Conservation (phyloP, 2,329 filamentous ascomycete genomes). For the Scleromitrula shiraiana region DNA sequence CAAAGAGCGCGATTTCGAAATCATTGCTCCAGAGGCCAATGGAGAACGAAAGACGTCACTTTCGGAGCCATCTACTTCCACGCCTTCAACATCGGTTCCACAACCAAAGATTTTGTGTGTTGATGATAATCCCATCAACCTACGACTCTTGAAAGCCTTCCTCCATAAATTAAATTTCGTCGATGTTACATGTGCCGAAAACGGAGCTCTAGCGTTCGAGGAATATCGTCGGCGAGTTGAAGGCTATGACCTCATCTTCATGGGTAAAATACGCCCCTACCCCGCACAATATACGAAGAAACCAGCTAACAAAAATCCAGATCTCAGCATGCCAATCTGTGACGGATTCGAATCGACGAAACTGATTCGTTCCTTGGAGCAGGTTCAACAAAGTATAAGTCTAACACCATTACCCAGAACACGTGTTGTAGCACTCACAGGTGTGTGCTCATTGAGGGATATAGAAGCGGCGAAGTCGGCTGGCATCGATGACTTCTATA, state of each 20-base stretch:
- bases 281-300: no score
- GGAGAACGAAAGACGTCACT: no score
- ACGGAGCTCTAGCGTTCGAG: constrained; percentile 39
- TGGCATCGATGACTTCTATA: constrained; percentile 46
- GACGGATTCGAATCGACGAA: constrained; percentile 40
- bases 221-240: constrained; percentile 19
- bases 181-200: constrained; percentile 31
- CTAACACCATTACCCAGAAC: constrained; percentile 17
- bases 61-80: background rate
- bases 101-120: constrained; percentile 24
- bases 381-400: constrained; percentile 10
- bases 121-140: constrained; percentile 34
- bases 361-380: constrained; percentile 42
- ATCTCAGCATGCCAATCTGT: constrained; percentile 49
- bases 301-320: no score
- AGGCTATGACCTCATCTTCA: constrained; percentile 37
- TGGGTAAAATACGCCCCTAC: no score
- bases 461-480: constrained; percentile 41
- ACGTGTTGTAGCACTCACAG: constrained; percentile 43
- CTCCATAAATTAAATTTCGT: constrained; percentile 25
- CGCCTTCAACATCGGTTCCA: background rate
- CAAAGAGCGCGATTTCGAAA: background rate
- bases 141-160: constrained; percentile 28
- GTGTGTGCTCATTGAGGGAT: constrained; percentile 40
- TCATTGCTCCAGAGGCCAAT: background rate